Percentiles rank a stretch among this genome's conserved stretches.
Conservation (phyloP, 2,329 filamentous ascomycete genomes). For the Helminthosporium solani region DNA sequence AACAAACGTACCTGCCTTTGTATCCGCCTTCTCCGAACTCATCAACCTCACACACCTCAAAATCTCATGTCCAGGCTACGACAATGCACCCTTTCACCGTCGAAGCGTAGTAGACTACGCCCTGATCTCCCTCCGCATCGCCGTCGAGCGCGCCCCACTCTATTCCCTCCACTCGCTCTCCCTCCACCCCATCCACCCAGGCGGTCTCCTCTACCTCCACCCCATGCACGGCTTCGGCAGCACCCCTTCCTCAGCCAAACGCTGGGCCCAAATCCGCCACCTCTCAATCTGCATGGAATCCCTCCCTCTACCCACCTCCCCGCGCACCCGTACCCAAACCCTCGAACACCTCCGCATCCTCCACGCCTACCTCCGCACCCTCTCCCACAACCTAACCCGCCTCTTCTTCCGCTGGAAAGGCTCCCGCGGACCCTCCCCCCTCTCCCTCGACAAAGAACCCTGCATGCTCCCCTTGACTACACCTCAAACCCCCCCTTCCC, state of each 20-base stretch:
- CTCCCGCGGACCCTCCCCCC: conserved; percentile 69
- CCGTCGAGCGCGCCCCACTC: conserved; percentile 72
- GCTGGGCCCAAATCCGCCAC: conserved; percentile 76
- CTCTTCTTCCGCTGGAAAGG: conserved; percentile 78
- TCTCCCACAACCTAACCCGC: conserved; percentile 66
- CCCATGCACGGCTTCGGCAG: conserved; percentile 73
- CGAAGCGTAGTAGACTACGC: conserved; percentile 83
- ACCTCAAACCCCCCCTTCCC: conserved; percentile 35
- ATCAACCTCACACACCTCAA: conserved; percentile 71
- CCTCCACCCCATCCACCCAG: conserved; percentile 71
- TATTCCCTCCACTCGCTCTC: conserved; percentile 67
- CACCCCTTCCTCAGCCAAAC: conserved; percentile 67
- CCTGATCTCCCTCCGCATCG: conserved; percentile 81
- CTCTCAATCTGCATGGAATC: conserved; percentile 71
- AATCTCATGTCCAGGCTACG: conserved; percentile 73
- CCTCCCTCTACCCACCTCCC: conserved; percentile 59
- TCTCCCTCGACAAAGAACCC: conserved; percentile 69
- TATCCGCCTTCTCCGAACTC: conserved; percentile 69
- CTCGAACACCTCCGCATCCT: conserved; percentile 64
- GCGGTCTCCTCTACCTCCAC: conserved; percentile 74
- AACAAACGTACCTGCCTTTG: conserved; percentile 82
- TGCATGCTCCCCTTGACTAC: conserved; percentile 59
- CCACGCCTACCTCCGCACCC: conserved; percentile 74
- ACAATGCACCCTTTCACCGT: conserved; percentile 64
- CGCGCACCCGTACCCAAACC: conserved; percentile 62